Evolutionary conservation across 257 asterid genomes (phyloP), one percentile per base, ranked within the genome.

Genomic region (Anisodus acutangulus): DNA sequence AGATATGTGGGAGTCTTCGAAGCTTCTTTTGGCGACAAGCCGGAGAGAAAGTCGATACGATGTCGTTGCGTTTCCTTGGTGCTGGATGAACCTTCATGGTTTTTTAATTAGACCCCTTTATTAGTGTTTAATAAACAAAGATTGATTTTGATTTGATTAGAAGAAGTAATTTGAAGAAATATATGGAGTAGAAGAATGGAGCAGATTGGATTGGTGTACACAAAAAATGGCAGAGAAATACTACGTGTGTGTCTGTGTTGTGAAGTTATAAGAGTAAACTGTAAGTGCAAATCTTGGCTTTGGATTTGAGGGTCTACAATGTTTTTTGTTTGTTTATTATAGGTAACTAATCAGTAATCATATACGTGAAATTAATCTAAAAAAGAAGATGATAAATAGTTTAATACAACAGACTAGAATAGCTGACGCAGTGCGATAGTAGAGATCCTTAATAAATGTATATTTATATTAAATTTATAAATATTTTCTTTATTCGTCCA

Each of bases 1-100:
- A 94, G 87, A 94, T 91, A 89, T 94, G 98, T 35, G 98, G 97
- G 43, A 94, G 85, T 31, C 97, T 88, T 82, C 93, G 88, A 82
- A 94, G 93, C 93, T 91, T 94, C 92, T 89, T 92, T 41, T 90
- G 93, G 54, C 93, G 91, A 92, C 90, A 88, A 69, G 86, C 62
- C 39, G 85, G 90, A 17, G 96, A 90, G 22, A 92, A 88, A 51
- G 87, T 60, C 53, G 94, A 87, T 11, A 90, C 91, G 87, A 91
- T 91, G 88, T 90, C 93, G 91, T 91, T 91, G 10, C 92, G 91
- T 17, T 90, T 88, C 85, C 91, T 84, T 3, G 97, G 94, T 82
- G 53, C 89, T 3, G 98, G 97, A 63, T 94, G 96, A 82, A 94
- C 96, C 91, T 93, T 94, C 98, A 93, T 88, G 78, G 85, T 10